Conservation (phyloP, 495 filamentous ascomycete species). For the Pyrenula massariospora region DNA sequence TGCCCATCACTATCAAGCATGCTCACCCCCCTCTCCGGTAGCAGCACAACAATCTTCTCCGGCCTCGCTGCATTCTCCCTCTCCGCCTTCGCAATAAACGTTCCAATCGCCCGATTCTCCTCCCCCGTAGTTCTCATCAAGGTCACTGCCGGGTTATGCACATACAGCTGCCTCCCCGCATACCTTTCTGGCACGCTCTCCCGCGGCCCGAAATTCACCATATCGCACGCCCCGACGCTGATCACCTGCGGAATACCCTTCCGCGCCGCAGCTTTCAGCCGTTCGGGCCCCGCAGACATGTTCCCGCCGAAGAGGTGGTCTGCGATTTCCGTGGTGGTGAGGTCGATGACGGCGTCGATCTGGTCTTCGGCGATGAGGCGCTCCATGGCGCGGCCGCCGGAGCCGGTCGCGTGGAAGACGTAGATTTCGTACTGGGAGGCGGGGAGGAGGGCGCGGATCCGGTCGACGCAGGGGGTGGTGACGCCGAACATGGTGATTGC, state of each 20-base stretch:
- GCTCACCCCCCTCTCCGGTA: conserved; percentile 44
- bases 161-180: conserved; percentile 33
- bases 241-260: conserved; percentile 49
- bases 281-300: conserved; percentile 38
- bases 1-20: conserved; percentile 24
- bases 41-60: conserved; percentile 35
- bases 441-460: conserved; percentile 32
- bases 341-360: conserved; percentile 51
- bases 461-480: conserved; percentile 49
- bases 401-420: conserved; percentile 59
- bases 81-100: conserved; percentile 40
- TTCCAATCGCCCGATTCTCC: conserved; percentile 41
- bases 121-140: conserved; percentile 45
- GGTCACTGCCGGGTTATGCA: conserved; percentile 56
- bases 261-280: conserved; percentile 41
- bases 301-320: conserved; percentile 51
- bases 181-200: conserved; percentile 41
- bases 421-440: conserved; percentile 38
- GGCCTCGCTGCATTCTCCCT: conserved; percentile 18
- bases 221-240: conserved; percentile 53
- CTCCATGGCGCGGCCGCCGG: conserved; percentile 58
- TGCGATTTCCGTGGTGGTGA: conserved; percentile 58
- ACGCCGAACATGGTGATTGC: conserved; percentile 68
- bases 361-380: conserved; percentile 37
- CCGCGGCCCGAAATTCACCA: conserved; percentile 53